Evolutionary conservation across 192 early-diverging fungal species (phyloP).

Genomic region (Funneliformis geosporum): DNA sequence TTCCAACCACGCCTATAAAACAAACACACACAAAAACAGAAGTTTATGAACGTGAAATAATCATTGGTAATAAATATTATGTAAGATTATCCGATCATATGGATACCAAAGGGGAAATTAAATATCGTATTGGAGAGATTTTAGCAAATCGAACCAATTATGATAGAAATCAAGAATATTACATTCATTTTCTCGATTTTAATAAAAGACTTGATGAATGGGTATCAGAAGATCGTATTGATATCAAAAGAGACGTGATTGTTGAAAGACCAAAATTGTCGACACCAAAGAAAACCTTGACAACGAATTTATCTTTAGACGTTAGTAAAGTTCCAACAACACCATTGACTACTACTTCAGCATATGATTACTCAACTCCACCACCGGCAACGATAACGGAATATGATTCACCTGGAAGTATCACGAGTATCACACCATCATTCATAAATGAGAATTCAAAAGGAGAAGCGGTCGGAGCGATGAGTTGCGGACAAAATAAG

Average conservation of each 20-base stretch:
- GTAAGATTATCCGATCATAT: not conserved
- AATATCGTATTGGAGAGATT: not conserved
- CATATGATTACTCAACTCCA: not conserved
- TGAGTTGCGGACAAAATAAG: slow-evolving; percentile 92
- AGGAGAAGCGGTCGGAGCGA: slow-evolving; percentile 89
- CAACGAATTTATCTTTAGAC: not conserved
- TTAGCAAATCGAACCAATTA: not conserved
- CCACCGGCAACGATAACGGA: not conserved
- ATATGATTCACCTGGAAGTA: not conserved
- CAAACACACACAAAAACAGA: not conserved
- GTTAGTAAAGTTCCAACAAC: too few relatives aligned
- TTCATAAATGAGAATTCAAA: slow-evolving; percentile 86
- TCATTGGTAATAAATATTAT: not conserved
- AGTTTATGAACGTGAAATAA: not conserved
- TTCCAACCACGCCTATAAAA: not conserved
- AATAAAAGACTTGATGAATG: slow-evolving; percentile 99
- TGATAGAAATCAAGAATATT: slow-evolving; percentile 63
- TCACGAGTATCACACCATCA: not conserved
- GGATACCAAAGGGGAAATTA: not conserved
- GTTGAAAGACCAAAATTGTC: not conserved
- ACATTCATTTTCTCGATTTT: slow-evolving; percentile 94
- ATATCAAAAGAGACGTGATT: slow-evolving; percentile 63
- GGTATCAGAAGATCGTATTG: slow-evolving; percentile 68
- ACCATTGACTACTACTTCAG: too few relatives aligned
- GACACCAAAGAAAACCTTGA: not conserved